phyloP scores from a whole-genome alignment of 2,329 filamentous ascomycete species.

The Huntiella omanensis region DNA sequence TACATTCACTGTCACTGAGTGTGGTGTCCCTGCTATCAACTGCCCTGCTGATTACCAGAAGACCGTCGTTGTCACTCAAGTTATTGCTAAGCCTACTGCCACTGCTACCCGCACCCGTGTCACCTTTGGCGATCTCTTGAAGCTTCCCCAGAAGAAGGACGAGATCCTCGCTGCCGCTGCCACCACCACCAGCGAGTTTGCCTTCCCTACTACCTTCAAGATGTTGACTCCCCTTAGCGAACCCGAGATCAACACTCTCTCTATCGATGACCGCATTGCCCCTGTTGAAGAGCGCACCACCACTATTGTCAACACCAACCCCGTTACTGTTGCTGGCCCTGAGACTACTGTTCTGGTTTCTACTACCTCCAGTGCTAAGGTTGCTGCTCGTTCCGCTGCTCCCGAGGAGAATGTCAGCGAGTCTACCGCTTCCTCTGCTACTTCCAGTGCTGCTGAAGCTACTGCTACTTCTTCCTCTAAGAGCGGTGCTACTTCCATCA shows the following conservation, averaged over 20 bases:
- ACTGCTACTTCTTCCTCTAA: not conserved
- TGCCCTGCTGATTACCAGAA: slow-evolving; percentile 22
- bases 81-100: not conserved
- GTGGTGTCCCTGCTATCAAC: slow-evolving; percentile 21
- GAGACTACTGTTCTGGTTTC: not conserved
- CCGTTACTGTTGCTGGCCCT: not conserved
- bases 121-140: not conserved
- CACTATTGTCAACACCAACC: not conserved
- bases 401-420: not conserved
- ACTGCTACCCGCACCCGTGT: not conserved
- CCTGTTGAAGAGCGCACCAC: not conserved
- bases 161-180: not conserved
- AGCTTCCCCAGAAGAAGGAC: not conserved
- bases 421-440: not conserved
- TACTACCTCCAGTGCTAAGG: not conserved
- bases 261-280: slow-evolving; percentile 1
- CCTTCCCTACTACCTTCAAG: slow-evolving; percentile 6
- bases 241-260: slow-evolving; percentile 8
- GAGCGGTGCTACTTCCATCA: slow-evolving; percentile 1
- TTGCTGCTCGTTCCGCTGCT: not conserved
- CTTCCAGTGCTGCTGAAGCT: not conserved
- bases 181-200: slow-evolving; percentile 1
- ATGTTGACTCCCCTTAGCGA: slow-evolving; percentile 1
- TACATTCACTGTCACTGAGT: slow-evolving; percentile 19
- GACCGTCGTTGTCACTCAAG: slow-evolving; percentile 15